These are phyloP conservation scores for Ceratocystis lukuohia DNA, from an alignment of 2,329 filamentous ascomycete species.

Conservation along the genomic window DNA sequence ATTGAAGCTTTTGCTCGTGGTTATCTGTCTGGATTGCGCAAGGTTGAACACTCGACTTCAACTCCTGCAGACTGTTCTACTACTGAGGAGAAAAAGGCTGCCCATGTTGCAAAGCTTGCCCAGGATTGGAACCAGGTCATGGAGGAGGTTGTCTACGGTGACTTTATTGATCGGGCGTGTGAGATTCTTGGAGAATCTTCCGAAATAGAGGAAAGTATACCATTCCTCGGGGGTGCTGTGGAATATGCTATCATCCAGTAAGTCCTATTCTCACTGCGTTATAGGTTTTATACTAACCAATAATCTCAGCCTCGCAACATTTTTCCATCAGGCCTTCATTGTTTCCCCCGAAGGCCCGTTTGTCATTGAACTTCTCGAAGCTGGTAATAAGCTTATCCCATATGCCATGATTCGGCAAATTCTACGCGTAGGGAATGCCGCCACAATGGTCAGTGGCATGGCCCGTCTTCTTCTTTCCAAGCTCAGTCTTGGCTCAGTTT, in stretches of 20 bases:
- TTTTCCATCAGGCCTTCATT: conserved; percentile 61
- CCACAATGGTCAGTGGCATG: conserved; percentile 68
- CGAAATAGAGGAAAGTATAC: conserved; percentile 50
- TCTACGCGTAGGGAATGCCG: conserved; percentile 62
- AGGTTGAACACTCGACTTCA: conserved; percentile 16
- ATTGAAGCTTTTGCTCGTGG: conserved; percentile 57
- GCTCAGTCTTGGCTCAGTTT: conserved; percentile 57
- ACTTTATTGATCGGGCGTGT: conserved; percentile 52
- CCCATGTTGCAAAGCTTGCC: conserved; percentile 28
- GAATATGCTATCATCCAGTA: conserved; percentile 59
- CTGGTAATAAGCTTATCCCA: conserved; percentile 55
- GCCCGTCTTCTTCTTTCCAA: conserved; percentile 63
- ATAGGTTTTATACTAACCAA: conserved; percentile 5
- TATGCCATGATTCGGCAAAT: conserved; percentile 62
- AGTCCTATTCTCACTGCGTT: conserved; percentile 23
- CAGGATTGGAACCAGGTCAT: conserved; percentile 54
- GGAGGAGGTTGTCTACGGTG: conserved; percentile 53
- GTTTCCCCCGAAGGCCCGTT: conserved; percentile 64
- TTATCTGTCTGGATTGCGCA: conserved; percentile 45
- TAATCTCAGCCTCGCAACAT: conserved; percentile 48
- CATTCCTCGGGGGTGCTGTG: conserved; percentile 48
- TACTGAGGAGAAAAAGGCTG: conserved; percentile 35
- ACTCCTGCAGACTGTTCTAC: conserved; percentile 42
- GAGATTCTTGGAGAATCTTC: conserved; percentile 45
- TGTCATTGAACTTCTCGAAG: conserved; percentile 56